phyloP scores from a whole-genome alignment of 768 basidiomycete genomes.

The Pisolithus tinctorius region DNA sequence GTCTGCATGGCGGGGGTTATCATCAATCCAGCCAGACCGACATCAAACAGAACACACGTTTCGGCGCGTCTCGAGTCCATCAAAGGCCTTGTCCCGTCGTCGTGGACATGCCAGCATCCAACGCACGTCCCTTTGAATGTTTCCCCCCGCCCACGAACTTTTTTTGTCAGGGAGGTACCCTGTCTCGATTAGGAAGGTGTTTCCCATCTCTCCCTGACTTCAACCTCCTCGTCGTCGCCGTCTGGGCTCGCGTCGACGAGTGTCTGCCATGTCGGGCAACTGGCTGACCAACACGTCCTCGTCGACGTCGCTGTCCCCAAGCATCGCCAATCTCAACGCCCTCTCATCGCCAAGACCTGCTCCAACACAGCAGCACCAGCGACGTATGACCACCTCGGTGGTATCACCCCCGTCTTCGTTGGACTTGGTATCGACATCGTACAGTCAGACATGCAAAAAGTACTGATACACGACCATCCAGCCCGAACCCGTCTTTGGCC shows the following conservation, averaged over 20 bases:
- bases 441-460: not conserved
- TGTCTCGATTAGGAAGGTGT: slow-evolving; percentile 9
- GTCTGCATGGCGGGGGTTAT: slow-evolving; percentile 12
- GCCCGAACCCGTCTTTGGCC: slow-evolving; percentile 41
- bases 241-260: slow-evolving; percentile 12
- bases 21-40: not conserved
- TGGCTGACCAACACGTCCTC: slow-evolving; percentile 26
- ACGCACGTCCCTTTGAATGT: slow-evolving; percentile 6
- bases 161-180: slow-evolving; percentile 11
- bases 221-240: slow-evolving; percentile 6
- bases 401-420: slow-evolving; percentile 35
- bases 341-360: slow-evolving; percentile 23
- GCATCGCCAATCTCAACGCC: slow-evolving; percentile 28
- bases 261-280: slow-evolving; percentile 5
- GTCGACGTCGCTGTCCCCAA: slow-evolving; percentile 27
- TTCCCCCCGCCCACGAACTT: slow-evolving; percentile 6
- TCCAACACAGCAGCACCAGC: slow-evolving; percentile 21
- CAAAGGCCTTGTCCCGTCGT: slow-evolving; percentile 12
- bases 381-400: slow-evolving; percentile 32
- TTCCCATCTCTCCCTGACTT: slow-evolving; percentile 15
- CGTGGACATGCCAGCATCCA: slow-evolving; percentile 25
- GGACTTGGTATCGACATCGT: slow-evolving; percentile 27
- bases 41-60: slow-evolving; percentile 18
- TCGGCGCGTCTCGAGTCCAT: slow-evolving; percentile 31
- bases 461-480: slow-evolving; percentile 18